phyloP scores from a whole-genome alignment of 225 moss, liverwort and hornwort genomes.

The Straminergon stramineum region DNA sequence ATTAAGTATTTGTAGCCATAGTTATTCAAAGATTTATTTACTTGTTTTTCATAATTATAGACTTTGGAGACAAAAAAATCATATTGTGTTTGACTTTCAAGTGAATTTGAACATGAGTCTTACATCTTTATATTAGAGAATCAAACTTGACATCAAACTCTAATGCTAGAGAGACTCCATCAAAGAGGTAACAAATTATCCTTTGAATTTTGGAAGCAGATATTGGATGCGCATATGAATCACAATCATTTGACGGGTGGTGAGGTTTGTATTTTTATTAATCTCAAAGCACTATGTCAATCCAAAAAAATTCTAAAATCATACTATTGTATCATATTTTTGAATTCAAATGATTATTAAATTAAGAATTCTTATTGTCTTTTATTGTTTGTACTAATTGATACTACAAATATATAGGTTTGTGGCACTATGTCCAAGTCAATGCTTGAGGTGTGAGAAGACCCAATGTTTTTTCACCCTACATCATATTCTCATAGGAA shows the following conservation, averaged over 20 bases:
- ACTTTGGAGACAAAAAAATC: background rate
- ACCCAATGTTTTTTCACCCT: too few species aligned
- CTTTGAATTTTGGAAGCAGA: background rate
- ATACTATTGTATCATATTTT: too few species aligned
- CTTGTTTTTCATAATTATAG: accelerated
- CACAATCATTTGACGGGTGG: background rate
- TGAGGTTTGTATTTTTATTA: background rate
- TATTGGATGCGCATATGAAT: background rate
- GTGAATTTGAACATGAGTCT: too few species aligned
- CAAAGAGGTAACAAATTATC: background rate
- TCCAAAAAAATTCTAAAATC: too few species aligned
- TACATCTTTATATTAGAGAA: too few species aligned
- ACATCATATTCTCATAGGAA: too few species aligned
- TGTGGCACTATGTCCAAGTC: too few species aligned
- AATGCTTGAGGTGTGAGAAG: too few species aligned
- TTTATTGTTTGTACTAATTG: accelerated
- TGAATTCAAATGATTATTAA: too few species aligned
- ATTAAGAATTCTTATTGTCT: too few species aligned
- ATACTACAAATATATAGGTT: too few species aligned
- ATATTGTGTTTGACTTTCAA: background rate
- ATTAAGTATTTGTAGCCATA: accelerated
- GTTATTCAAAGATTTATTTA: too few species aligned
- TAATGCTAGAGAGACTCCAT: accelerated
- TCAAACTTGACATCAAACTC: accelerated
- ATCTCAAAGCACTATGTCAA: accelerated